phyloP scores from a whole-genome alignment of 169 alveolate genomes.

The Plasmodium vivax region DNA sequence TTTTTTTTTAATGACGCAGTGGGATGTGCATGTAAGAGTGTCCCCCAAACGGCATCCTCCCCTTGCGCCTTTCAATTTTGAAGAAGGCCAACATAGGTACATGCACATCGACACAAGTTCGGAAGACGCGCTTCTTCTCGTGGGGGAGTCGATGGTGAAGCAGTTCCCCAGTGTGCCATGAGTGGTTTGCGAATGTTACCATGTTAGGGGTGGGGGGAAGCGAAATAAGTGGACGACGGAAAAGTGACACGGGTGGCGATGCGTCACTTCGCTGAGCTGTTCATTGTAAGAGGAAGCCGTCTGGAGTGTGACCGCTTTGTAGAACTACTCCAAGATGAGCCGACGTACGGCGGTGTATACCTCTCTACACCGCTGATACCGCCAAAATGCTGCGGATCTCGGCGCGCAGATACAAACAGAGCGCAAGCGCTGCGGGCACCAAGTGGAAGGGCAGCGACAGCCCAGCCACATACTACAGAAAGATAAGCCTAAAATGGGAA shows the following conservation, averaged over 20 bases:
- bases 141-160: not conserved
- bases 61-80: not conserved
- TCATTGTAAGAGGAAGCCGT: not conserved
- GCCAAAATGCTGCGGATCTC: not conserved
- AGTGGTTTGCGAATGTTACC: not conserved
- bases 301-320: not conserved
- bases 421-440: not conserved
- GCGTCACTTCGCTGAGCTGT: not conserved
- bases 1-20: not conserved
- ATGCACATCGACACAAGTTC: not conserved
- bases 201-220: not conserved
- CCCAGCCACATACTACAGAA: constrained; percentile 15
- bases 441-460: not conserved
- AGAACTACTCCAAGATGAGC: not conserved
- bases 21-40: not conserved
- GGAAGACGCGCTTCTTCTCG: not conserved
- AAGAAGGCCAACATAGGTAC: not conserved
- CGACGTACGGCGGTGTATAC: not conserved
- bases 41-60: not conserved
- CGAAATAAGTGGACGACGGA: not conserved
- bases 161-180: not conserved
- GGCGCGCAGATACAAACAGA: not conserved
- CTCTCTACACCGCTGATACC: not conserved
- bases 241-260: not conserved
- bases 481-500: constrained; percentile 39